Evolutionary conservation across 108 stramenopile species (phyloP), one percentile per base, ranked within the genome.

Genomic region (Cylindrotheca closterium): DNA sequence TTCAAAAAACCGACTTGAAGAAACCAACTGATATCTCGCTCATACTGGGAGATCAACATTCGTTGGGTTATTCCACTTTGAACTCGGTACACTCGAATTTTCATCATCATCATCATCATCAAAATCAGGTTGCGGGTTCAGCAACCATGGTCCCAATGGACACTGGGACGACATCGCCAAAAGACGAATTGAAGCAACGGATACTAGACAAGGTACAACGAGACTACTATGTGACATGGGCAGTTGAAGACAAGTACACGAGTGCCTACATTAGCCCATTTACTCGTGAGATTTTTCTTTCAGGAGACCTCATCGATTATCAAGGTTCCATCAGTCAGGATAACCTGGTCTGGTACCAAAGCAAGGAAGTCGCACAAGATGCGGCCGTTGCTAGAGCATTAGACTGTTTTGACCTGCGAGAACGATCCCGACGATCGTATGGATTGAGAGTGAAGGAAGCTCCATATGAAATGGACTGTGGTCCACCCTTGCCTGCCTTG

Each of bases 331-430:
- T 42, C 15, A 10, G 10, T 7, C n/a, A n/a, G n/a, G 15, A 42
- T 42, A 42, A 15, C 37, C 15, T 42, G 37, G 15, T 42, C 15
- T 42, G 37, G 37, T 42, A 42, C 37, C 7, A 42, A 15, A 10
- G 10, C 15, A 15, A 7, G 10, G 37, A 42, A 7, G n/a, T 21
- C 4, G 58, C 58, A 18, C n/a, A 2, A 2, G 19, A 32, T 37
- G 58, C 58, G 2, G 58, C 58, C 33, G 31, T 34, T 2, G 58
- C 58, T 21, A 30, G 58, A 34, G 58, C 58, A n/a, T 21, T 59
- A 15, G 58, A 59, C 37, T 15, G 33, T 3, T 34, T 59, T 59
- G 29, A 37, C 4, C 28, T 28, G 7, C 26, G 32, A 32, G 32
- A 59, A 34, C 7, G 37, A 42, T 10, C 37, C 15, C 37, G 7